These are phyloP conservation scores for Penicillium lagena DNA, from an alignment of 495 filamentous ascomycete species.

Conservation along the genomic window DNA sequence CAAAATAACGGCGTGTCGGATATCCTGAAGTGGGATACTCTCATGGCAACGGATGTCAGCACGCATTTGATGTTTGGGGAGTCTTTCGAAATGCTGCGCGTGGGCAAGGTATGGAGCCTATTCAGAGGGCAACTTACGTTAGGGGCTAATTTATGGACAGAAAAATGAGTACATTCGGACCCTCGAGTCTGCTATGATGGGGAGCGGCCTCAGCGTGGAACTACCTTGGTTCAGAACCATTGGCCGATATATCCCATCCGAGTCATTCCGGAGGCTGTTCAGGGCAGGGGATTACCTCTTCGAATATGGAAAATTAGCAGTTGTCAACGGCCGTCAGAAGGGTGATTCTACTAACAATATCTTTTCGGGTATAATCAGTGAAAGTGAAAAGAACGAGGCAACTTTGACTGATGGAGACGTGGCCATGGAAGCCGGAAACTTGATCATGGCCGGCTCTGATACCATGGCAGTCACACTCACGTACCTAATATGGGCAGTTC, in stretches of 20 bases:
- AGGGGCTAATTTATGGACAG: constrained; percentile 3
- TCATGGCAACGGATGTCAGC: constrained; percentile 42
- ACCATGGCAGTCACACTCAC: constrained; percentile 36
- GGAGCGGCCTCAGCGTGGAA: constrained; percentile 5
- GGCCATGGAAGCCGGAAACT: constrained; percentile 19
- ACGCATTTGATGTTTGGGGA: constrained; percentile 45
- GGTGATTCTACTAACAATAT: constrained; percentile 2
- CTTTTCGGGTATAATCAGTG: constrained; percentile 18
- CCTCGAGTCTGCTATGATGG: constrained; percentile 11
- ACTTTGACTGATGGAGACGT: constrained; percentile 26
- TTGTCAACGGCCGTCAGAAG: constrained; percentile 2
- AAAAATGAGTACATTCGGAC: constrained; percentile 23
- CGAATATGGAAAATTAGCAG: constrained; percentile 1
- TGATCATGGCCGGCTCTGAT: constrained; percentile 41
- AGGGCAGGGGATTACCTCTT: constrained; percentile 4
- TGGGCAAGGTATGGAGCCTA: constrained; percentile 23
- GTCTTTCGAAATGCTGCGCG: constrained; percentile 38
- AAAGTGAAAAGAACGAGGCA: constrained; percentile 19
- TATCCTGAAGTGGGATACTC: constrained; percentile 41
- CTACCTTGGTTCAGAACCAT: constrained; percentile 12
- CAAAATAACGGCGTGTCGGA: constrained; percentile 20
- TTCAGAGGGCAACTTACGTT: background rate
- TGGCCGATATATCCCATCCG: constrained; percentile 5
- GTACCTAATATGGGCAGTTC: constrained; percentile 26
- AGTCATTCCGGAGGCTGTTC: constrained; percentile 13